Evolutionary conservation across 2,329 filamentous ascomycete species (phyloP).

Genomic region (Verticillium longisporum): DNA sequence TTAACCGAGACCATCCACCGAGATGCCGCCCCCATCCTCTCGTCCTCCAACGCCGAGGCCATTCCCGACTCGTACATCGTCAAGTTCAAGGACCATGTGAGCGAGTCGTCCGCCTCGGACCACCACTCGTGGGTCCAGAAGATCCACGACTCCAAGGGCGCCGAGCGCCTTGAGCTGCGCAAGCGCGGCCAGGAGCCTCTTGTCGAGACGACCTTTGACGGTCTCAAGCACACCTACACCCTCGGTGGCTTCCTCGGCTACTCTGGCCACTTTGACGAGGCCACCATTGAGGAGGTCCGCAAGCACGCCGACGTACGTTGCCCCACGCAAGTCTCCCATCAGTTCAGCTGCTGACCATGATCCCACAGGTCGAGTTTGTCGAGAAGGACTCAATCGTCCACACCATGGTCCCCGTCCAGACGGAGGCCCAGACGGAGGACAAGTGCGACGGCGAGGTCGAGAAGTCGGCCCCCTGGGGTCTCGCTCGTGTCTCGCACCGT

Average conservation of each 20-base stretch:
- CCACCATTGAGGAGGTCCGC: slow-evolving; percentile 87
- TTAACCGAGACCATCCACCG: slow-evolving; percentile 77
- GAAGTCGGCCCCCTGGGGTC: slow-evolving; percentile 96
- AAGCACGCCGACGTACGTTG: slow-evolving; percentile 91
- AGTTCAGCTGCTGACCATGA: slow-evolving; percentile 6
- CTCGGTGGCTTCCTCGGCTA: slow-evolving; percentile 88
- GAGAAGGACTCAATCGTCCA: slow-evolving; percentile 92
- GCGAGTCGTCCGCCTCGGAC: slow-evolving; percentile 58
- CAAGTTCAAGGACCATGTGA: slow-evolving; percentile 97
- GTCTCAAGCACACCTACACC: slow-evolving; percentile 95
- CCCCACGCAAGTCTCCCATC: slow-evolving; percentile 1
- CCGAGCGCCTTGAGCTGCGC: slow-evolving; percentile 74
- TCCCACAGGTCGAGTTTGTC: slow-evolving; percentile 85
- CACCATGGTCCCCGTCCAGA: slow-evolving; percentile 53
- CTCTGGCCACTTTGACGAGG: slow-evolving; percentile 91
- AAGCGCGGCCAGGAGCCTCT: slow-evolving; percentile 76
- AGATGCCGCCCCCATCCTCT: slow-evolving; percentile 79
- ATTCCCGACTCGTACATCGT: slow-evolving; percentile 95
- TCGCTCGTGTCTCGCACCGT: slow-evolving; percentile 96
- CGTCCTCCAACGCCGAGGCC: slow-evolving; percentile 70
- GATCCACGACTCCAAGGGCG: slow-evolving; percentile 65
- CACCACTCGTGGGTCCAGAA: slow-evolving; percentile 92
- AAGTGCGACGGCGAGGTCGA: slow-evolving; percentile 57
- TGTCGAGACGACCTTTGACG: slow-evolving; percentile 64
- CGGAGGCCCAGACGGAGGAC: slow-evolving; percentile 29